A percentile compares a stretch with the other conserved stretches of the same genome.
These are phyloP conservation scores for Candida sp. DNA, from an alignment of 1,139 yeast genomes.

Conservation along the genomic window DNA sequence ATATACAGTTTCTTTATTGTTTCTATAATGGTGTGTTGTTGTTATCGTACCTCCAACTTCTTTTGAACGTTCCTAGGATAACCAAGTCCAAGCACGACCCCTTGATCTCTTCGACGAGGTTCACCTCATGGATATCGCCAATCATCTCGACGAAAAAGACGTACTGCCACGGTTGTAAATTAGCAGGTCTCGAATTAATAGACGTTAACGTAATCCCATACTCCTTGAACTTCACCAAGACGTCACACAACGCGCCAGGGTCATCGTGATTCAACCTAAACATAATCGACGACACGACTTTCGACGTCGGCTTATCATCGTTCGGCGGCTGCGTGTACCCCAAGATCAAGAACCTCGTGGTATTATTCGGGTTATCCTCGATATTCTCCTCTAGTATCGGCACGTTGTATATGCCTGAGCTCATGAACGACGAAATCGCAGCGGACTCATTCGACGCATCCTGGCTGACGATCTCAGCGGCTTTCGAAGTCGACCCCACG, in stretches of 20 bases:
- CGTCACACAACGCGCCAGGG: slow-evolving; percentile 79
- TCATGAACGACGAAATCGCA: slow-evolving; percentile 57
- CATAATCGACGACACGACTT: slow-evolving; percentile 55
- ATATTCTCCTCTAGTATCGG: slow-evolving; percentile 60
- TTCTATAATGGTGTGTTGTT: neutral
- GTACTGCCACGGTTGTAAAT: slow-evolving; percentile 76
- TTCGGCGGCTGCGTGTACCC: slow-evolving; percentile 31
- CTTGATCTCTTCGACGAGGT: slow-evolving; percentile 23
- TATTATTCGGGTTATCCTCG: slow-evolving; percentile 75
- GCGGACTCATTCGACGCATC: slow-evolving; percentile 43
- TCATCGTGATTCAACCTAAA: slow-evolving; percentile 70
- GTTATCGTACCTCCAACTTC: slow-evolving; percentile 30
- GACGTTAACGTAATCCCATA: slow-evolving; percentile 69
- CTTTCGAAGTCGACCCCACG: slow-evolving; percentile 80
- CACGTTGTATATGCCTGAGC: slow-evolving; percentile 65
- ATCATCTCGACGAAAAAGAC: slow-evolving; percentile 77
- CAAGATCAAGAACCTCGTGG: slow-evolving; percentile 82
- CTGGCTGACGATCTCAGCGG: slow-evolving; percentile 66
- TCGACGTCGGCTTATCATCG: slow-evolving; percentile 8
- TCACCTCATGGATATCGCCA: slow-evolving; percentile 26
- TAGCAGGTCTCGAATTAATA: slow-evolving; percentile 76
- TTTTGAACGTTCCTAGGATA: slow-evolving; percentile 40
- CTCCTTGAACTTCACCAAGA: slow-evolving; percentile 60
- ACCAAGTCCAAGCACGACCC: slow-evolving; percentile 34
- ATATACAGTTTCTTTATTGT: neutral